These are phyloP conservation scores for Solanum tarijense DNA, from an alignment of 257 asterid genomes.

Conservation along the genomic window DNA sequence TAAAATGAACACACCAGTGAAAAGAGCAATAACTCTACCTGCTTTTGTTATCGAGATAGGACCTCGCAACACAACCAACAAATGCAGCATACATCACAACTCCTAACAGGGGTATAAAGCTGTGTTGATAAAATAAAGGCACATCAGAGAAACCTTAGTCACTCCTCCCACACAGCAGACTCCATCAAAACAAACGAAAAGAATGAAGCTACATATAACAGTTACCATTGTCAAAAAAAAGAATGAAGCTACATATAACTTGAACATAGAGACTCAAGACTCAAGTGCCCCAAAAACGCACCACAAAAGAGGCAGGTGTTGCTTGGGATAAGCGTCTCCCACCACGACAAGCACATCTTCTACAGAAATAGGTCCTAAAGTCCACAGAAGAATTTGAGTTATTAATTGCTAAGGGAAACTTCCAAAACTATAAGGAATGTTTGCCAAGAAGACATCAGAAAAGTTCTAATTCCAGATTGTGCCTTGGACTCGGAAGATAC, in stretches of 20 bases:
- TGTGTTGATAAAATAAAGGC: constrained; percentile 6
- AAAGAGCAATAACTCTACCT: constrained; percentile 6
- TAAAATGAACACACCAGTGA: not conserved
- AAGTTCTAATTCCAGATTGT: constrained; percentile 1
- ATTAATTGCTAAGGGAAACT: not conserved
- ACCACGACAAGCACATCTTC: not conserved
- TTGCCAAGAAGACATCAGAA: not conserved
- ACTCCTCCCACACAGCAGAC: not conserved
- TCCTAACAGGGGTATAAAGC: not conserved
- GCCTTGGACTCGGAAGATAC: constrained; percentile 1
- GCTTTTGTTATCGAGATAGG: constrained; percentile 7
- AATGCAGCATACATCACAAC: not conserved
- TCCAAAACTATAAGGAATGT: not conserved
- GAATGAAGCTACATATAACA: not conserved
- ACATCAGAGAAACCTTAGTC: constrained; percentile 10
- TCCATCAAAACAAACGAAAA: not conserved
- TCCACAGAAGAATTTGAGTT: not conserved
- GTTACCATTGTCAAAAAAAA: not conserved
- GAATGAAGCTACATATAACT: not conserved
- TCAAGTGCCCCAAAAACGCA: not conserved
- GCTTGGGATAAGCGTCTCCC: not conserved
- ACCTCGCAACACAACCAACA: not conserved
- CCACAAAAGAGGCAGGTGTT: constrained; percentile 2
- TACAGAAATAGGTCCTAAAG: not conserved
- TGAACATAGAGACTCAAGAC: not conserved